Base-by-base conservation (phyloP, 495 filamentous ascomycete genomes). In the Hypoxylon lenormandii region DNA sequence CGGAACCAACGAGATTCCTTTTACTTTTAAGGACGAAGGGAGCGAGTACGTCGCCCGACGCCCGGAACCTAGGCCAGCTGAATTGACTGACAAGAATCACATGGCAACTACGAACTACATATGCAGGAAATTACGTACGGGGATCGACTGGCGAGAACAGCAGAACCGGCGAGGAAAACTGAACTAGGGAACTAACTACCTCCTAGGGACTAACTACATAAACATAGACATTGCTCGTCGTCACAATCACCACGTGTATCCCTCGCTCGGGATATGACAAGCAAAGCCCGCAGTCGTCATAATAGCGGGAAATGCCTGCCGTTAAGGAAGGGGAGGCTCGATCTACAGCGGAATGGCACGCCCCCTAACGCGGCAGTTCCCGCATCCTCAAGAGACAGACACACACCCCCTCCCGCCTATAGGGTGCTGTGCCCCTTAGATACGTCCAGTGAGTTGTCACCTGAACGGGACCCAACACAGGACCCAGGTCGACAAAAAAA, bases 391-490 rank as follows among this genome's bases (percentile, higher is more conserved):
- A 5, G 12, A 15, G 16, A 15, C 16, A 18, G 11, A 45, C 16
- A 45, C 55, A 55, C 54, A 48, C 45, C 66, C 60, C 55, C 45
- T 5, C 15, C 22, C 40, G 37, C 38, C 46, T n/a, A 36, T 18
- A 10, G 10, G 30, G 10, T 69, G 54, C 66, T 64, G 66, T 64
- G 66, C 66, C 66, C 48, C 66, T 50, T 43, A 12, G 53, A 62
- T 48, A 46, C 66, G 48, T 69, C n/a, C 46, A 47, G 48, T 60
- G 52, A 53, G 43, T 48, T 19, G 60, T 64, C 60, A 64, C 66
- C 60, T 59, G 59, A 59, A 54, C 53, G 23, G 49, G 50, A 15
- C 46, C 46, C 19, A 28, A 33, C 30, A 19, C n/a, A 18, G 5
- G 23, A 5, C 23, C 23, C 23, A 42, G 38, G 38, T 13, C 38